Base-by-base conservation (phyloP, 495 filamentous ascomycete genomes). In the Viridothelium virens region DNA sequence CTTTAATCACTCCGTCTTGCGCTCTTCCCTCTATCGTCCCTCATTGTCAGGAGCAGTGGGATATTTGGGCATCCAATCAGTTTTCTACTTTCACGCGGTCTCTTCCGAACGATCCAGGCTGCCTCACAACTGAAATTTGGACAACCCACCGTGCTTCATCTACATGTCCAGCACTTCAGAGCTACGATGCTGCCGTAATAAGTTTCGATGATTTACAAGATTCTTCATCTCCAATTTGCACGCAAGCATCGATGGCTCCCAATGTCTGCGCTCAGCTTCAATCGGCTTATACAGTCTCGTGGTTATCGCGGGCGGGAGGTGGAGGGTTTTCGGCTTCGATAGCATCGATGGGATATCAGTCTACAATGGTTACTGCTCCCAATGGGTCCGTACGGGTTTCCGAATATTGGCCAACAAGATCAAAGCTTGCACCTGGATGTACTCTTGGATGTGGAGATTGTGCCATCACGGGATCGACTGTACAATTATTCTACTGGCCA, bases 401-500 rank as follows among this genome's bases (percentile, higher is more conserved):
- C 5, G 16, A 53, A 11, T 53, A 53, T 25, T 65, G 65, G 66
- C 66, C 66, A 16, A 16, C 66, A 11, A 64, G 9, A 3, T 38
- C 11, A 33, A 56, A 2, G 2, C 63, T 36, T 16, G 66, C 39
- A 14, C 61, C 66, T 7, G 41, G 61, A 10, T 67, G 66, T 33
- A 64, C 66, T 33, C 39, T 67, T 12, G 66, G 66, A 33, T 67
- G 66, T 39, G 39, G 56, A 25, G 25, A 39, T 6, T 68, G 66
- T 44, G 63, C 46, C 3, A 65, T 68, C 46, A 68, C 66, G 2
- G 66, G 66, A 3, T 38, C 37, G 34, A 56, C 33, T 41, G 66
- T 68, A 9, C 16, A 65, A 41, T 41, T 68, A 10, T 56, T 56
- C 3, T 68, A 68, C 50, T 68, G 66, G 66, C 66, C 66, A 46